Conservation (phyloP, 208 protist species). For the Acanthamoeba culbertsoni region DNA sequence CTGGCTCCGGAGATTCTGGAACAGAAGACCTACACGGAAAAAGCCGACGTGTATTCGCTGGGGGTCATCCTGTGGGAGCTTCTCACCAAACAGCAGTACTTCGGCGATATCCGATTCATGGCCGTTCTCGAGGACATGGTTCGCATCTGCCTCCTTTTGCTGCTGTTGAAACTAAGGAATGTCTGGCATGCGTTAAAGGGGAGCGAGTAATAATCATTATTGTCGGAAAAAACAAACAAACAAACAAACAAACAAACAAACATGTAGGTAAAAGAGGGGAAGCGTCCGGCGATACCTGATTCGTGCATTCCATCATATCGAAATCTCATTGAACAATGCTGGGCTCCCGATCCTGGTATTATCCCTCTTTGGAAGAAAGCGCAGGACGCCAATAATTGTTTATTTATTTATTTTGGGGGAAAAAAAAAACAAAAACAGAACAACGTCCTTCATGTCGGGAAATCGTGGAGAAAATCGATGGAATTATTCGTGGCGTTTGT, state of each 20-base stretch:
- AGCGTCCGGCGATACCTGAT: background rate
- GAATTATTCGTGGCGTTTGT: background rate
- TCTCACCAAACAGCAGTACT: background rate
- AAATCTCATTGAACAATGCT: background rate
- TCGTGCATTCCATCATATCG: background rate
- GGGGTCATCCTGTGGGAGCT: constrained; percentile 48
- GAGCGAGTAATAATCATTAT: too few relatives aligned
- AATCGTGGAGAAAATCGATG: background rate
- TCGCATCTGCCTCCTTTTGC: background rate
- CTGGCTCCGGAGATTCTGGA: constrained; percentile 22
- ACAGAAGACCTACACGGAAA: background rate
- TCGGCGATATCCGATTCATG: background rate
- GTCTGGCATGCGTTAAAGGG: too few relatives aligned
- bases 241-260: too few relatives aligned
- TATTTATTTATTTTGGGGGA: background rate
- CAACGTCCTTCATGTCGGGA: background rate
- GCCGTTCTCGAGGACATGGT: background rate
- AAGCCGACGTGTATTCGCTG: background rate
- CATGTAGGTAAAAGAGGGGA: background rate
- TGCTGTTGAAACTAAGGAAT: too few relatives aligned
- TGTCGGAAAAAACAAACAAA: too few relatives aligned
- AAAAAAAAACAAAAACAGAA: background rate
- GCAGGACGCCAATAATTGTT: background rate
- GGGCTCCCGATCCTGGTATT: background rate
- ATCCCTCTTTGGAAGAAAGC: too few relatives aligned